Base-by-base conservation (phyloP, 2,329 filamentous ascomycete genomes). In the Rosellinia necatrix region DNA sequence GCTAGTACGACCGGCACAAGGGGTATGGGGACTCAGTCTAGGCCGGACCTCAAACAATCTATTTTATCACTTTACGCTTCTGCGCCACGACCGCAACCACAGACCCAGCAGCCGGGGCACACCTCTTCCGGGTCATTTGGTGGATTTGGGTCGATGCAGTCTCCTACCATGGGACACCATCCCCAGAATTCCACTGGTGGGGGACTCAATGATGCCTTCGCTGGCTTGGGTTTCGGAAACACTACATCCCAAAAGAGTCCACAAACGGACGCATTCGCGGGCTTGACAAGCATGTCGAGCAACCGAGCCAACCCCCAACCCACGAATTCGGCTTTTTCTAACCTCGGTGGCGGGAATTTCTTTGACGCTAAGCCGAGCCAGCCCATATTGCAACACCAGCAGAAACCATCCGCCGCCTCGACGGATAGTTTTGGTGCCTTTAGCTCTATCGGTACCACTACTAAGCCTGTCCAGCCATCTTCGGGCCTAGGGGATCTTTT, bases 41-140 rank as follows among this genome's bases (percentile, higher is more conserved):
- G 94, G 59, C 92, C 93, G 2, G 94, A 99, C 70, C 78, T 99
- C 58, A 99, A 99, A 75, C 93, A 97, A 74, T 97, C 93, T 2
- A 99, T 99, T 58, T 77, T 99, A 44, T 99, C 94, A 6, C 82
- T 99, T 13, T 99, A 99, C 71, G 91, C 92, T 9, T 89, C 91
- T 6, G 85, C 85, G 4, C 89, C 92, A 1, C 89, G 91, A 69
- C 86, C 90, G n/a, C 75, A 72, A 8, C 75, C 80, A 19, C 78
- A 51, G 40, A n/a, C 49, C 32, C 60, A 74, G 49, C 77, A 80
- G 54, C 72, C 75, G 38, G 76, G 80, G 25, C 86, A 89, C 70
- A 77, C 78, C 30, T 80, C 82, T 10, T 81, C 81, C 34, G 79
- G 81, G 24, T 86, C 87, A 0, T 90, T 92, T 66, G 85, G 88